Conservation (phyloP, 192 early-diverging fungal genomes). For the Podila verticillata region DNA sequence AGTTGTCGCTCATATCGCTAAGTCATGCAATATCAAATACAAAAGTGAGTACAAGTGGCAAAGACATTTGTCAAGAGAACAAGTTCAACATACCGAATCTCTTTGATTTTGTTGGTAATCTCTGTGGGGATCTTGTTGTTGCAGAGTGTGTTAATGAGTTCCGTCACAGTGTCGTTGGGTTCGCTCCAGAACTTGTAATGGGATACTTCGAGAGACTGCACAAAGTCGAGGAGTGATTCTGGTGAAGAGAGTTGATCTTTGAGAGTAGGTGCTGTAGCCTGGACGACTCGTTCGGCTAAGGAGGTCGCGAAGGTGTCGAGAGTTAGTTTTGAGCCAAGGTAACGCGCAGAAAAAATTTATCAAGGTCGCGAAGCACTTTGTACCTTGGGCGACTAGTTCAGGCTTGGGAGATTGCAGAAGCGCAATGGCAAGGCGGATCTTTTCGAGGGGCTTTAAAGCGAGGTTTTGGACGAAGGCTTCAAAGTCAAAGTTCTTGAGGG, state of each 20-base stretch:
- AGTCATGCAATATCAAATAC: background rate
- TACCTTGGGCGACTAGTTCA: constrained; percentile 56
- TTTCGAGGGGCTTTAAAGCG: constrained; percentile 50
- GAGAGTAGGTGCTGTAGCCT: constrained; percentile 19
- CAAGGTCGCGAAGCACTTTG: too few relatives aligned
- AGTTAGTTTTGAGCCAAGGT: background rate
- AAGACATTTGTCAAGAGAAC: background rate
- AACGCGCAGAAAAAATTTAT: background rate
- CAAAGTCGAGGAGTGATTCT: constrained; percentile 33
- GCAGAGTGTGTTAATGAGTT: constrained; percentile 35
- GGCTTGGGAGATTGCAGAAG: constrained; percentile 49
- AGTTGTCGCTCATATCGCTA: constrained; percentile 44
- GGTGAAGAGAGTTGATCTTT: constrained; percentile 35
- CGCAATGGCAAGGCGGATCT: constrained; percentile 49
- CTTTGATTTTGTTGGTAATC: constrained; percentile 20
- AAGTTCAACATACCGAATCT: constrained; percentile 28
- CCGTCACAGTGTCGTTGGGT: constrained; percentile 38
- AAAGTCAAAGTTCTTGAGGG: constrained; percentile 56
- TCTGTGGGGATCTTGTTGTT: constrained; percentile 38
- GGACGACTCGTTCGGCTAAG: constrained; percentile 44
- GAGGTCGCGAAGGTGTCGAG: background rate
- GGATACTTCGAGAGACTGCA: constrained; percentile 32
- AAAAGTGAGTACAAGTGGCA: background rate
- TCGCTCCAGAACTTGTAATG: constrained; percentile 44
- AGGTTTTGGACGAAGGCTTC: constrained; percentile 45